These are phyloP conservation scores for Penicillium sp. DNA, from an alignment of 2,329 filamentous ascomycete genomes.

Conservation along the genomic window DNA sequence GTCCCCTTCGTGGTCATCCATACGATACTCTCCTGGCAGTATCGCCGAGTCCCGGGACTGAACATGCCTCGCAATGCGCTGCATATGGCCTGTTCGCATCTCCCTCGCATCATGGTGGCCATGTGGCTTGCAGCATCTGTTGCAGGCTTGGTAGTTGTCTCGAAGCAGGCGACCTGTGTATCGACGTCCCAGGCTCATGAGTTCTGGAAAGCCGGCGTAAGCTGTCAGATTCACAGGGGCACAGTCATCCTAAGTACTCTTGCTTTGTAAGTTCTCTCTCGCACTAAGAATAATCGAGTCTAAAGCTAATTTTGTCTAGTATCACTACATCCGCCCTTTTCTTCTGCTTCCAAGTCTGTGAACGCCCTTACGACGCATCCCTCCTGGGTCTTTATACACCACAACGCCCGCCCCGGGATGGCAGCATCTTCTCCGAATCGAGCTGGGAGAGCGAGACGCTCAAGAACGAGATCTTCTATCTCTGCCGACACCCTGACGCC, in stretches of 20 bases:
- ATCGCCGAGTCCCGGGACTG: constrained; percentile 29
- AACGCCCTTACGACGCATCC: constrained; percentile 36
- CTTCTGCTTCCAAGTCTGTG: constrained; percentile 34
- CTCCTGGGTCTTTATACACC: constrained; percentile 33
- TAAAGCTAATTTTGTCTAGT: constrained; percentile 20
- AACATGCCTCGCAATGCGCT: constrained; percentile 28
- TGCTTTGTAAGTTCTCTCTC: constrained; percentile 29
- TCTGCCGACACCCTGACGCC: constrained; percentile 33
- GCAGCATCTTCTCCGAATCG: constrained; percentile 29
- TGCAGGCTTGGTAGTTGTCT: constrained; percentile 33
- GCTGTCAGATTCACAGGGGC: constrained; percentile 34
- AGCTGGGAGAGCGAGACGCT: constrained; percentile 36
- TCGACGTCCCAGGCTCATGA: constrained; percentile 20
- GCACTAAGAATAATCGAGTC: neutral
- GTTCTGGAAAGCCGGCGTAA: constrained; percentile 34
- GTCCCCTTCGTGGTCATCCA: constrained; percentile 34
- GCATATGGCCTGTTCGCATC: constrained; percentile 32
- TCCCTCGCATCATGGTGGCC: constrained; percentile 31
- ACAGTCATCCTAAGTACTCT: constrained; percentile 31
- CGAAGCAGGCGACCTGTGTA: constrained; percentile 33
- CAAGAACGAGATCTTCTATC: constrained; percentile 34
- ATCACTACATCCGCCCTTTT: constrained; percentile 34
- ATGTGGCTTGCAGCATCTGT: constrained; percentile 37
- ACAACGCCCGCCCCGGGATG: constrained; percentile 19
- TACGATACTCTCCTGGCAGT: constrained; percentile 38